A percentile compares a stretch with the other conserved stretches of the same genome.
Evolutionary conservation across 2,329 filamentous ascomycete genomes (phyloP).

Genomic region (Aspergillus texensis): DNA sequence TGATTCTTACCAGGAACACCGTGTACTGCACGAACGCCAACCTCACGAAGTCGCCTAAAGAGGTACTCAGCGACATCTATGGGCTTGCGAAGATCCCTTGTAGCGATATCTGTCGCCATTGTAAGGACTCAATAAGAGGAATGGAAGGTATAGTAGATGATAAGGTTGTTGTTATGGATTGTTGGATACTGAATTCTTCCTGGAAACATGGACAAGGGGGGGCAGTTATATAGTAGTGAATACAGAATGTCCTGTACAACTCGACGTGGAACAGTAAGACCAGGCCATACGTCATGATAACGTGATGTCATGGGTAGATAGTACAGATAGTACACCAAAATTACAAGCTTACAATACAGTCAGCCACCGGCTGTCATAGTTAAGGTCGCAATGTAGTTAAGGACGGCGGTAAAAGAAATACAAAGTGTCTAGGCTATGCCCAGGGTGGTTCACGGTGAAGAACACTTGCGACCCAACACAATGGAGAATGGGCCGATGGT

Average conservation of each 20-base stretch:
- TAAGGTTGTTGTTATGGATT: conserved; percentile 1
- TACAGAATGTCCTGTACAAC: not conserved
- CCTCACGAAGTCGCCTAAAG: conserved; percentile 52
- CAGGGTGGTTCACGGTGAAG: conserved; percentile 4
- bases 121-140: conserved; percentile 14
- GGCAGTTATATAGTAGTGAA: conserved; percentile 8
- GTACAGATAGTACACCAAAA: not conserved
- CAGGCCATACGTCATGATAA: conserved; percentile 24
- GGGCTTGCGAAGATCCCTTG: conserved; percentile 46
- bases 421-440: not conserved
- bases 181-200: not conserved
- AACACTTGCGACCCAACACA: not conserved
- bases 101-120: conserved; percentile 47
- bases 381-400: not conserved
- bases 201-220: not conserved
- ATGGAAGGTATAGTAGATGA: not conserved
- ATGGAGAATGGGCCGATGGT: conserved; percentile 5
- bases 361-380: not conserved
- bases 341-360: conserved; percentile 1
- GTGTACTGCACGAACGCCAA: conserved; percentile 53
- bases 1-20: conserved; percentile 56
- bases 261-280: not conserved
- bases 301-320: conserved; percentile 25
- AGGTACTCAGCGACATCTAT: conserved; percentile 53
- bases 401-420: not conserved